phyloP scores from a whole-genome alignment of 441 rosid genomes.

The Syzygium malaccense region DNA sequence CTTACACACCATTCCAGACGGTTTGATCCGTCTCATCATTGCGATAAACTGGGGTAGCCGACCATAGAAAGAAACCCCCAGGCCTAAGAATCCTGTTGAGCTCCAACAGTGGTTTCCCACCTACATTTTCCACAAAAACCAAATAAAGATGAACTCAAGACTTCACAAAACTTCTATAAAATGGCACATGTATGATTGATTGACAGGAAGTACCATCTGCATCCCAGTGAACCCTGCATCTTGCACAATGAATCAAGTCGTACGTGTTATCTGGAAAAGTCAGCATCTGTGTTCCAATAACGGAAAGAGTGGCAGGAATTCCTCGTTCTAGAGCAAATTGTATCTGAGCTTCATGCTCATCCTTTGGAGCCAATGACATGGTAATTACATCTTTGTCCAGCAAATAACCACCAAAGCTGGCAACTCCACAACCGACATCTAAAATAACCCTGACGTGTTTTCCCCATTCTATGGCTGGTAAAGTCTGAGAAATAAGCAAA shows the following conservation, averaged over 20 bases:
- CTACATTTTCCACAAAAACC: constrained; percentile 24
- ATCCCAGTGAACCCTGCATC: constrained; percentile 96
- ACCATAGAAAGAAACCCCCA: constrained; percentile 90
- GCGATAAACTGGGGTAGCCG: constrained; percentile 90
- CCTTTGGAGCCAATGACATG: constrained; percentile 96
- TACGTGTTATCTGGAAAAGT: constrained; percentile 57
- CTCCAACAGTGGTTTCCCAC: constrained; percentile 86
- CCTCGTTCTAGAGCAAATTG: constrained; percentile 95
- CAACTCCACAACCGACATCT: constrained; percentile 97
- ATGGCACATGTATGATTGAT: neutral
- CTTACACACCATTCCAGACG: constrained; percentile 55
- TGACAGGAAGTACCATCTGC: constrained; percentile 45
- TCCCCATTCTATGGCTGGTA: constrained; percentile 67
- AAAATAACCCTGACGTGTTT: constrained; percentile 54
- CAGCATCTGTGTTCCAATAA: constrained; percentile 73
- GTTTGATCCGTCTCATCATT: constrained; percentile 46
- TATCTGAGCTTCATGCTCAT: constrained; percentile 97
- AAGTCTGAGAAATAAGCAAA: constrained; percentile 28
- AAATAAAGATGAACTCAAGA: neutral
- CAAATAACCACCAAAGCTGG: constrained; percentile 90
- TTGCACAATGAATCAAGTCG: constrained; percentile 87
- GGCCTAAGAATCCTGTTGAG: constrained; percentile 90
- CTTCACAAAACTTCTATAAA: neutral
- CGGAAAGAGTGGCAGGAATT: constrained; percentile 83
- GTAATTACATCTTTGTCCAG: constrained; percentile 67